Percentiles rank a stretch among this genome's conserved stretches.
Evolutionary conservation across 441 rosid genomes (phyloP).

Genomic region (Dalechampia spathulata): DNA sequence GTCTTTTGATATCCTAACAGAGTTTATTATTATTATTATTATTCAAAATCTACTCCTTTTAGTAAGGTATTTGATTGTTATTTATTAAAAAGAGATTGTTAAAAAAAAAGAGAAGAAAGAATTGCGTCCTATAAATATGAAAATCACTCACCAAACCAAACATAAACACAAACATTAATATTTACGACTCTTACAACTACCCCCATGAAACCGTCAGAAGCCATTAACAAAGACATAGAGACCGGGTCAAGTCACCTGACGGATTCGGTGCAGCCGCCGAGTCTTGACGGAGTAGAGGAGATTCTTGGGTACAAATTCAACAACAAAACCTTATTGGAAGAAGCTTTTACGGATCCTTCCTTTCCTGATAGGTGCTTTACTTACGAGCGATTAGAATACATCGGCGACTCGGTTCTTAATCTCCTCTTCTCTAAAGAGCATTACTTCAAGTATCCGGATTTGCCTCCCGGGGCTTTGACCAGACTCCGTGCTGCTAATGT

Average conservation of each 20-base stretch:
- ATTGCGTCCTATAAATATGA: too few relatives aligned
- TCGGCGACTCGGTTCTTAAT: conserved; percentile 50
- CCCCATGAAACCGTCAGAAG: too few relatives aligned
- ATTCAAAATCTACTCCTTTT: too few relatives aligned
- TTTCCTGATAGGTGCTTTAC: conserved; percentile 20
- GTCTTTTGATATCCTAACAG: too few relatives aligned
- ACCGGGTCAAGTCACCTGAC: background rate
- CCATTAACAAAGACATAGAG: background rate
- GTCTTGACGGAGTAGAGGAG: conserved; percentile 36
- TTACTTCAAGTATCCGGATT: conserved; percentile 28
- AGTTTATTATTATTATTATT: too few relatives aligned
- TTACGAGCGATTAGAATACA: conserved; percentile 41
- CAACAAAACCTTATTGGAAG: conserved; percentile 29
- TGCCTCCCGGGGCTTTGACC: conserved; percentile 41
- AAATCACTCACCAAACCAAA: too few relatives aligned
- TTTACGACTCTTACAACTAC: too few relatives aligned
- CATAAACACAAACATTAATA: too few relatives aligned
- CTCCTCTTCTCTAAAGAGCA: conserved; percentile 28
- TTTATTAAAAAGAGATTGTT: too few relatives aligned
- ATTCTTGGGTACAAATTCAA: conserved; percentile 39
- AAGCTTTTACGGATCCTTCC: conserved; percentile 48
- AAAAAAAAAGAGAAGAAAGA: too few relatives aligned
- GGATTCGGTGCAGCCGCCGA: background rate
- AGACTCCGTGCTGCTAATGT: conserved; percentile 65
- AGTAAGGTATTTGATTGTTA: too few relatives aligned